Conservation (phyloP, 2,329 filamentous ascomycete species). For the Colletotrichum sp. region DNA sequence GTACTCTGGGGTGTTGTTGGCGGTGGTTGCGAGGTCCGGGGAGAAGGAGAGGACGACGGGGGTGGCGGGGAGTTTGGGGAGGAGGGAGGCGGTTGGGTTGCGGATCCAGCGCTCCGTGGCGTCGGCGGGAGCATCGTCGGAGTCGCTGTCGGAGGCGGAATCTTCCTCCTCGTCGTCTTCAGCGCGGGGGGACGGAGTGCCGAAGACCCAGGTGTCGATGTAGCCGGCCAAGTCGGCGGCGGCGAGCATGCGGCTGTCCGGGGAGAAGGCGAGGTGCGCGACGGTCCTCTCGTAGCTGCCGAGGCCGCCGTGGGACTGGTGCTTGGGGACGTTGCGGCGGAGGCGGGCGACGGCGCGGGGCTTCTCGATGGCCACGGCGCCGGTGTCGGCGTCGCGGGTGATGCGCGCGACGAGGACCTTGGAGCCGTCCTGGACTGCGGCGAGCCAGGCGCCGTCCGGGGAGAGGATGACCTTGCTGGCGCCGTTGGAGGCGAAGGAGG, state of each 20-base stretch:
- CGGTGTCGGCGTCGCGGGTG: conserved; percentile 9
- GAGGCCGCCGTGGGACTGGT: conserved; percentile 66
- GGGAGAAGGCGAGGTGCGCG: conserved; percentile 77
- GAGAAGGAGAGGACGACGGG: conserved; percentile 74
- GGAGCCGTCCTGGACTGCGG: conserved; percentile 66
- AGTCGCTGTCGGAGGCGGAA: conserved; percentile 31
- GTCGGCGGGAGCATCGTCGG: conserved; percentile 39
- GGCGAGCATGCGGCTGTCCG: conserved; percentile 80
- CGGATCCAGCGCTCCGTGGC: conserved; percentile 73
- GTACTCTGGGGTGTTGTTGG: conserved; percentile 43
- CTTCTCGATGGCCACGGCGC: conserved; percentile 24
- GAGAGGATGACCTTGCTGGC: conserved; percentile 75
- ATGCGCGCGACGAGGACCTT: conserved; percentile 60
- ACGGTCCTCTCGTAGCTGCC: conserved; percentile 81
- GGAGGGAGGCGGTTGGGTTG: conserved; percentile 72
- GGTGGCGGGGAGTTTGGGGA: conserved; percentile 70
- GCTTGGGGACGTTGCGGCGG: conserved; percentile 58
- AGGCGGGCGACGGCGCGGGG: conserved; percentile 57
- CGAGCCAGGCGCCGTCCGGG: conserved; percentile 73
- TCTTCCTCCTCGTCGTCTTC: conserved; percentile 31
- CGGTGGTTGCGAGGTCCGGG: conserved; percentile 43
- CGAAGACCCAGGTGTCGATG: conserved; percentile 83
- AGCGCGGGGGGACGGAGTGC: conserved; percentile 43
- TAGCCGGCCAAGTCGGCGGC: conserved; percentile 83
- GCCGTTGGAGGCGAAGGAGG: conserved; percentile 61